Conservation (phyloP, 768 basidiomycete genomes). For the Strobilomyces dryophilus region DNA sequence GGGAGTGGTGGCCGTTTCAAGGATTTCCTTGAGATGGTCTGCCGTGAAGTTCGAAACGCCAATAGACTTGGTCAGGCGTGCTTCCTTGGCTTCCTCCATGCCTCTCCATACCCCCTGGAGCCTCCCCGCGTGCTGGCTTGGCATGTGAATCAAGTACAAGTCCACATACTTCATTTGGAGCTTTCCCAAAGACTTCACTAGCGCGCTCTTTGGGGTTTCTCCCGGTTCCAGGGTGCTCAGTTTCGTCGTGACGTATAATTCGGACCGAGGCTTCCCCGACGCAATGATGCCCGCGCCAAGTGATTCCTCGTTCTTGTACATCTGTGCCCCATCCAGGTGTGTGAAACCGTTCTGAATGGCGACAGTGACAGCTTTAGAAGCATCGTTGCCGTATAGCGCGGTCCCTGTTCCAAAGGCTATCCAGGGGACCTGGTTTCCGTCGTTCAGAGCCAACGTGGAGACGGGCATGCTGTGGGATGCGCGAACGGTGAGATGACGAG, state of each 20-base stretch:
- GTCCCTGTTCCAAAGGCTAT: slow-evolving; percentile 63
- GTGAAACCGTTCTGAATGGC: slow-evolving; percentile 57
- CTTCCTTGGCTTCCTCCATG: slow-evolving; percentile 53
- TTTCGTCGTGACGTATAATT: slow-evolving; percentile 63
- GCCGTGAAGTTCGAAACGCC: slow-evolving; percentile 56
- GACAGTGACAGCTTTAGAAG: slow-evolving; percentile 31
- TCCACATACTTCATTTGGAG: slow-evolving; percentile 56
- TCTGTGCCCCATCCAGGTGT: slow-evolving; percentile 63
- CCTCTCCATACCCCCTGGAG: slow-evolving; percentile 54
- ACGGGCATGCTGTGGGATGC: slow-evolving; percentile 21
- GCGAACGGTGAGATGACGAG: slow-evolving; percentile 7
- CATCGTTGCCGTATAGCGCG: slow-evolving; percentile 45
- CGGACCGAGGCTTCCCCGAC: slow-evolving; percentile 48
- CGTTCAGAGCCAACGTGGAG: slow-evolving; percentile 45
- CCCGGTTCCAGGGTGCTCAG: slow-evolving; percentile 34
- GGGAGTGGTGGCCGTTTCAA: slow-evolving; percentile 38
- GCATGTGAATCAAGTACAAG: slow-evolving; percentile 58
- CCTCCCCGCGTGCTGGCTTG: slow-evolving; percentile 36
- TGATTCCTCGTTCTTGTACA: slow-evolving; percentile 52
- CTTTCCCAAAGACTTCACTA: slow-evolving; percentile 52
- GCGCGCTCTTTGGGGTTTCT: slow-evolving; percentile 43
- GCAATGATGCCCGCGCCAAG: slow-evolving; percentile 48
- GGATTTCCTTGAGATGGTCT: slow-evolving; percentile 39
- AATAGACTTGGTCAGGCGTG: slow-evolving; percentile 38
- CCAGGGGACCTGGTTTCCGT: slow-evolving; percentile 51